Conservation (phyloP, 352 stramenopile genomes). For the Phytopythium mirpurense region DNA sequence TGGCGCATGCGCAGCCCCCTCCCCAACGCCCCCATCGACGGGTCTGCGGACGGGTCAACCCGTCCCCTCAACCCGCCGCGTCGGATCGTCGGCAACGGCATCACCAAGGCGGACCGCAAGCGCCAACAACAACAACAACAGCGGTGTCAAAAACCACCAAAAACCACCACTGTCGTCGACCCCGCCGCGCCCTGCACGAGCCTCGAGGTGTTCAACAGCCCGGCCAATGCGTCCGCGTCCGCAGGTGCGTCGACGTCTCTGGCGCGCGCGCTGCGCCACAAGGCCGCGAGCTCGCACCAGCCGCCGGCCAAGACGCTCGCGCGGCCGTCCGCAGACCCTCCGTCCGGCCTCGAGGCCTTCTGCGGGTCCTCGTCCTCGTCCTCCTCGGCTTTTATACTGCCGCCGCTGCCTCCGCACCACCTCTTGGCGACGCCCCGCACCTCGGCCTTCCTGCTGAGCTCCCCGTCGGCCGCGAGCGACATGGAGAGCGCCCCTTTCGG, state of each 20-base stretch:
- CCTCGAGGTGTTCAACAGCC: slow-evolving; percentile 24
- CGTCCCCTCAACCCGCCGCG: slow-evolving; percentile 8
- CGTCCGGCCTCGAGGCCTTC: slow-evolving; percentile 47
- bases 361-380: no score
- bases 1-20: slow-evolving; percentile 66
- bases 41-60: not conserved
- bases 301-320: slow-evolving; percentile 51
- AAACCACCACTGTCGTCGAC: no score
- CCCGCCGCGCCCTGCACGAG: slow-evolving; percentile 12
- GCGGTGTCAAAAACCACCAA: no score
- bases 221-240: slow-evolving; percentile 7
- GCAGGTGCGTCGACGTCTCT: not conserved
- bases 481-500: slow-evolving; percentile 13
- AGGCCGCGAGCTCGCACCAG: slow-evolving; percentile 21
- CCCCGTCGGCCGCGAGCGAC: slow-evolving; percentile 5
- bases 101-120: slow-evolving; percentile 42
- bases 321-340: slow-evolving; percentile 19
- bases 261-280: not conserved
- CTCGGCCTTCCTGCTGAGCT: slow-evolving; percentile 5
- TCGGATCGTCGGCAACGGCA: slow-evolving; percentile 41
- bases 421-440: slow-evolving; percentile 26
- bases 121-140: slow-evolving; percentile 17
- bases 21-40: slow-evolving; percentile 12
- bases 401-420: slow-evolving; percentile 37
- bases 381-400: slow-evolving; percentile 30